Conservation (phyloP, 345 rosid species). For the Luvunga scandens region DNA sequence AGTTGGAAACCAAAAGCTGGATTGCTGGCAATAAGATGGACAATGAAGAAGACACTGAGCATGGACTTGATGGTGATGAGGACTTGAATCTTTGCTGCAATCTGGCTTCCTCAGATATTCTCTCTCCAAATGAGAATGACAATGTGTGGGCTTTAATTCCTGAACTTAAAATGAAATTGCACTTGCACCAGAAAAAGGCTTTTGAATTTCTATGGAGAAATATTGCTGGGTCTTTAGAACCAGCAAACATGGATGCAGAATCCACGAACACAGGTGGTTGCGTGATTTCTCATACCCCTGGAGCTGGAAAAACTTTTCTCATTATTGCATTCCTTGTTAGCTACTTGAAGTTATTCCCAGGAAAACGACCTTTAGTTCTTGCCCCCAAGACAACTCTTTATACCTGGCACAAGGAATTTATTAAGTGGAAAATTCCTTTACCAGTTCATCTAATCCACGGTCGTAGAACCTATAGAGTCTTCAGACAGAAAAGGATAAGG, state of each 20-base stretch:
- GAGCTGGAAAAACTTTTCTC: constrained; percentile 91
- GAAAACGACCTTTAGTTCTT: constrained; percentile 78
- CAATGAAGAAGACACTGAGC: constrained; percentile 34
- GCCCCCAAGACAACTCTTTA: constrained; percentile 94
- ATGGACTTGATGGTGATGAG: constrained; percentile 26
- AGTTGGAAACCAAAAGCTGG: constrained; percentile 48
- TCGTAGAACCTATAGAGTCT: constrained; percentile 59
- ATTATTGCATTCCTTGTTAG: constrained; percentile 86
- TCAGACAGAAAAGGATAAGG: constrained; percentile 36
- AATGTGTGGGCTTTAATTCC: constrained; percentile 90
- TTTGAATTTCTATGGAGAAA: constrained; percentile 92
- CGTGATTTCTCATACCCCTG: constrained; percentile 91
- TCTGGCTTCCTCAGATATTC: constrained; percentile 21
- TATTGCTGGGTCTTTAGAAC: constrained; percentile 68
- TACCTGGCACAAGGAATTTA: constrained; percentile 94
- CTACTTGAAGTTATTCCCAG: constrained; percentile 83
- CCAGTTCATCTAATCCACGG: constrained; percentile 91
- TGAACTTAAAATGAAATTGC: constrained; percentile 61
- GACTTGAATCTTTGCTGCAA: constrained; percentile 28
- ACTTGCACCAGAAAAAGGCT: constrained; percentile 77
- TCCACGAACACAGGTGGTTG: constrained; percentile 74
- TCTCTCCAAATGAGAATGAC: constrained; percentile 43
- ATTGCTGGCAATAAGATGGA: constrained; percentile 31
- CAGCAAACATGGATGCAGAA: constrained; percentile 49
- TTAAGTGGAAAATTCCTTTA: constrained; percentile 81